Percentiles rank a stretch among this genome's conserved stretches.
These are phyloP conservation scores for Lipomyces oligophaga DNA, from an alignment of 805 yeast genomes.

Conservation along the genomic window DNA sequence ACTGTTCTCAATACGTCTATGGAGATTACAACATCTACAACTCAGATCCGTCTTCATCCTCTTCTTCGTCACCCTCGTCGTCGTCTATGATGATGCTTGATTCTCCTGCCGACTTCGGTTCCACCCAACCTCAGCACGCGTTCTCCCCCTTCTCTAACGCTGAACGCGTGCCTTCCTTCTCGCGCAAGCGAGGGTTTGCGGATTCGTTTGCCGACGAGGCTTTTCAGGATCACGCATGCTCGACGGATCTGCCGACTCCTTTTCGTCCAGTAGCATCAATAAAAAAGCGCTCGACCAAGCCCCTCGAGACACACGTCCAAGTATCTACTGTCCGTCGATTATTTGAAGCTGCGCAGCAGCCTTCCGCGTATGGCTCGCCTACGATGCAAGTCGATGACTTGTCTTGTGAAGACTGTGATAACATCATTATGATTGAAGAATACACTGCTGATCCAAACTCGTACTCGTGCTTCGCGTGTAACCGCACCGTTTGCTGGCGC, in stretches of 20 bases:
- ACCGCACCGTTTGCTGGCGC: constrained; percentile 28
- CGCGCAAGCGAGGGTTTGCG: too few species aligned
- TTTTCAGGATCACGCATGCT: too few species aligned
- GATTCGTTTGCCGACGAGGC: too few species aligned
- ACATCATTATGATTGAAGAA: constrained; percentile 22
- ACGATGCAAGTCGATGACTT: constrained; percentile 8
- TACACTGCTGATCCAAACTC: constrained; percentile 21
- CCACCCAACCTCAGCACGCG: too few species aligned
- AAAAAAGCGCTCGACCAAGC: constrained; percentile 19
- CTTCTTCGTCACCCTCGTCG: too few species aligned
- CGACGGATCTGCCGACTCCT: background rate
- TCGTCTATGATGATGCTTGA: too few species aligned
- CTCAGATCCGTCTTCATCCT: too few species aligned
- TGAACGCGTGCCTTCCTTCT: too few species aligned
- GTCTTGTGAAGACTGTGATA: constrained; percentile 28
- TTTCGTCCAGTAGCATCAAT: constrained; percentile 3
- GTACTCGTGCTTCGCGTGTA: constrained; percentile 23
- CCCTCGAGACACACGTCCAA: constrained; percentile 24
- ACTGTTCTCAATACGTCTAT: too few species aligned
- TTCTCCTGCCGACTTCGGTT: too few species aligned
- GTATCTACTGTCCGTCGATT: constrained; percentile 14
- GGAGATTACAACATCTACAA: too few species aligned
- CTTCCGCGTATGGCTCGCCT: constrained; percentile 5
- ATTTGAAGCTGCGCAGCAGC: constrained; percentile 1
- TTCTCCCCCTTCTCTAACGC: too few species aligned